Evolutionary conservation across 768 basidiomycete species (phyloP).

Genomic region (Tulasnella sp.): DNA sequence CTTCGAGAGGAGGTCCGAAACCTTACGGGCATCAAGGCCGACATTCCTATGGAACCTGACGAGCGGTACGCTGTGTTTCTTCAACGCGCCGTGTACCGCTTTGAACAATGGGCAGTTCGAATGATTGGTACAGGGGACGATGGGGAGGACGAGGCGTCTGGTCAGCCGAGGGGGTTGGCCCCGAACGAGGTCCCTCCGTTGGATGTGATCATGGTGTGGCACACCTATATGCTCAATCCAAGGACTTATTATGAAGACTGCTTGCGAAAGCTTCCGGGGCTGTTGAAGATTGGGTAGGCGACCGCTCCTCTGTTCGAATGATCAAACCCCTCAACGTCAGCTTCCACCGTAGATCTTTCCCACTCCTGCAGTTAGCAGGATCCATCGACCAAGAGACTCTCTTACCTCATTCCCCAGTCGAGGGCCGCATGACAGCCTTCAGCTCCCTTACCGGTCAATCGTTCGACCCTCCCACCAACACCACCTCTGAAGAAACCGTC

Average conservation of each 20-base stretch:
- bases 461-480: slow-evolving; percentile 16
- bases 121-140: not conserved
- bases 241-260: slow-evolving; percentile 20
- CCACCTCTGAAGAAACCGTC: not conserved
- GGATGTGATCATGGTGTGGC: slow-evolving; percentile 27
- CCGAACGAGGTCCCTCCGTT: slow-evolving; percentile 15
- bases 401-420: slow-evolving; percentile 16
- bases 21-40: not conserved
- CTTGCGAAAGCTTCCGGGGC: slow-evolving; percentile 15
- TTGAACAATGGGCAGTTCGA: slow-evolving; percentile 27
- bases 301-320: not conserved
- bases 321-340: not conserved
- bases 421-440: not conserved
- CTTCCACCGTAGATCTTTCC: slow-evolving; percentile 20
- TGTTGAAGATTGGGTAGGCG: slow-evolving; percentile 25
- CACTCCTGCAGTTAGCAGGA: slow-evolving; percentile 22
- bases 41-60: slow-evolving; percentile 14
- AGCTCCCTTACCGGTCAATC: slow-evolving; percentile 20
- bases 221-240: slow-evolving; percentile 23
- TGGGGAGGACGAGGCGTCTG: not conserved
- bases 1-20: slow-evolving; percentile 21
- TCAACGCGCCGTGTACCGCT: slow-evolving; percentile 28
- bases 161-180: not conserved
- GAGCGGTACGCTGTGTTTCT: slow-evolving; percentile 26
- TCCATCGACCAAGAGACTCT: slow-evolving; percentile 23